phyloP scores from a whole-genome alignment of 257 asterid genomes.

The Asclepias syriaca region DNA sequence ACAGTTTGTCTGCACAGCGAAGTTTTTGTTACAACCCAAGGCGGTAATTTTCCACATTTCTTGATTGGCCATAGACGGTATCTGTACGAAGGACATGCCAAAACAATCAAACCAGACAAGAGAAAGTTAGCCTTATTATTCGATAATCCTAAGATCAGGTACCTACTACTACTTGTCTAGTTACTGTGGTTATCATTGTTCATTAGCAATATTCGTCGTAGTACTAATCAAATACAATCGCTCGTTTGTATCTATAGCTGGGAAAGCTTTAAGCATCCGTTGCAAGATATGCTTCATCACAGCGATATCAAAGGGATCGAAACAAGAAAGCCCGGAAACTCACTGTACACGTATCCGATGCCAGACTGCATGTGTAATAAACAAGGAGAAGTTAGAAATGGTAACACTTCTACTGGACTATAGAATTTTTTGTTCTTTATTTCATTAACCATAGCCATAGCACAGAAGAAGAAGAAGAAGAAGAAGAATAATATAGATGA shows the following conservation, averaged over 20 bases:
- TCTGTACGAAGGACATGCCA: constrained; percentile 78
- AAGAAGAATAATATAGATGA: background rate
- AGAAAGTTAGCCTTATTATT: constrained; percentile 79
- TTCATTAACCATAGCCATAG: background rate
- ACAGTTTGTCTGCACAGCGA: constrained; percentile 97
- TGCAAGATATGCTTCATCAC: constrained; percentile 87
- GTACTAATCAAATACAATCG: background rate
- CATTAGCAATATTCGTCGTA: background rate
- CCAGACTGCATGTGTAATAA: constrained; percentile 95
- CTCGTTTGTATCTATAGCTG: constrained; percentile 42
- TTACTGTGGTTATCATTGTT: no score
- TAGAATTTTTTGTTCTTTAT: background rate
- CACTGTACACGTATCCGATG: constrained; percentile 84
- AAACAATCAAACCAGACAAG: constrained; percentile 88
- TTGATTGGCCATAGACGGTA: constrained; percentile 95
- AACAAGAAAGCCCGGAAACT: constrained; percentile 62
- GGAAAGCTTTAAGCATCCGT: constrained; percentile 58
- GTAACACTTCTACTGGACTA: constrained; percentile 39
- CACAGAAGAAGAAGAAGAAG: background rate
- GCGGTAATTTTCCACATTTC: constrained; percentile 98
- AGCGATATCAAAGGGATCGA: constrained; percentile 76
- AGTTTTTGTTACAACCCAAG: constrained; percentile 90
- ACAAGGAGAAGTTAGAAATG: constrained; percentile 31
- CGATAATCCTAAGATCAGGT: constrained; percentile 51
- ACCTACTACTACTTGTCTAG: background rate